Base-by-base conservation (phyloP, 371 early-diverging fungal genomes). In the Amoeboradix gromovi region DNA sequence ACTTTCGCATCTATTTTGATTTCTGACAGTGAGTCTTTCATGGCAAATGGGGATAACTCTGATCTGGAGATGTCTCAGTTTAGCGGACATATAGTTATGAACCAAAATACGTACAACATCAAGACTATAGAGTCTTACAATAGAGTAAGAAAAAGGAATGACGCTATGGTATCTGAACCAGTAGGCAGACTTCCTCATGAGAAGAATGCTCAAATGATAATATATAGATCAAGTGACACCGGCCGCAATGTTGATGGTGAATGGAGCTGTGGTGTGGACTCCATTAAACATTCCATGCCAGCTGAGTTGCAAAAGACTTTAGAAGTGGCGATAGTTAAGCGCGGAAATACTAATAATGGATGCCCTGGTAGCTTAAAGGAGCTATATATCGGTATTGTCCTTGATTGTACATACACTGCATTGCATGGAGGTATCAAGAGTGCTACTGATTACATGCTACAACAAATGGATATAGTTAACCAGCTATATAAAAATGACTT, bases 401-500 rank as follows among this genome's bases (percentile, higher is more conserved):
- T 75, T 0, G 79, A 80, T 68, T 79, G 79, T 73, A 74, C 74
- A 12, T 80, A 77, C 71, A 70, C 70, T 28, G 2, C 28, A 12
- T 28, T 67, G n/a, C 69, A 74, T 66, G 76, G 76, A 32, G 71
- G 76, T 31, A 71, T 73, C n/a, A 66, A 73, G 30, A 31, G 28
- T 0, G 77, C 76, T n/a, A 68, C 75, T 12, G 28, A 68, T 30
- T 71, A 76, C 32, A 75, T 80, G 30, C 69, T 80, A 66, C 27
- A 22, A 16, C 72, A 79, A 67, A 75, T 73, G 71, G 75, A 75
- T 69, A 1, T 65, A 17, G 81, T 77, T 1, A 87, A 89, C 29
- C 84, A 81, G 1, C 79, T 90, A 1, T 95, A 91, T 74, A 90
- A 92, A 77, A 77, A 82, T 1, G 86, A 87, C n/a, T 91, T 94